Base-by-base conservation (phyloP, 345 rosid species). In the Excoecaria cochinchinensis region DNA sequence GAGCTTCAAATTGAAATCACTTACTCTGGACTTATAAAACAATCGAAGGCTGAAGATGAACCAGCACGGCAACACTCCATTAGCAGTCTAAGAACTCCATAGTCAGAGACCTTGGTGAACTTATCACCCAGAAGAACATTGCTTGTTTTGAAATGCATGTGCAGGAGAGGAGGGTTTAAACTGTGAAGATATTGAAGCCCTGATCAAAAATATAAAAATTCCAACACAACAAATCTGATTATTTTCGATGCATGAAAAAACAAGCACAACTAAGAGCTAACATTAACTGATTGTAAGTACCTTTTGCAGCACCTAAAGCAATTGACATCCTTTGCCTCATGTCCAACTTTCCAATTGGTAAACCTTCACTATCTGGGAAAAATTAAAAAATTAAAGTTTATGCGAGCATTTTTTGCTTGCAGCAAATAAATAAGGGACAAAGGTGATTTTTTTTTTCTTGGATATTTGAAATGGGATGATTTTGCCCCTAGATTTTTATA, bases 181-280 rank as follows among this genome's bases (percentile, higher is more conserved):
- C 85, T 77, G 79, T 86, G 89, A 78, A 86, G 84, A 75, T 86
- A 76, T 60, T 82, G 83, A 69, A 86, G 82, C 22, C 87, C 89
- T 86, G 84, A 17, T 76, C 47, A 66, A 77, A 53, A 73, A 73
- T 22, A 56, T 50, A 82, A 31, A 31, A 31, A 31, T 31, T 31
- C 31, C 31, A 31, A 31, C 31, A 22, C 7, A 36, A 1, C 13
- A 9, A 67, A 19, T 71, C 22, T n/a, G 19, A 67, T 46, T 3
- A 12, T 72, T 36, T 40, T 40, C 52, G 2, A 8, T 48, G 11
- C 13, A 14, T 8, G 38, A 2, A 0, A 14, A 66, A 47, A 42
- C 17, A 60, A 58, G 59, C 8, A 44, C 48, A 47, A 55, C 25
- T 31, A 31, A 31, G 40, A 56, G 38, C 55, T 59, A 58, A 59